phyloP scores from a whole-genome alignment of 2,329 filamentous ascomycete genomes.

The Thelonectria discophora region DNA sequence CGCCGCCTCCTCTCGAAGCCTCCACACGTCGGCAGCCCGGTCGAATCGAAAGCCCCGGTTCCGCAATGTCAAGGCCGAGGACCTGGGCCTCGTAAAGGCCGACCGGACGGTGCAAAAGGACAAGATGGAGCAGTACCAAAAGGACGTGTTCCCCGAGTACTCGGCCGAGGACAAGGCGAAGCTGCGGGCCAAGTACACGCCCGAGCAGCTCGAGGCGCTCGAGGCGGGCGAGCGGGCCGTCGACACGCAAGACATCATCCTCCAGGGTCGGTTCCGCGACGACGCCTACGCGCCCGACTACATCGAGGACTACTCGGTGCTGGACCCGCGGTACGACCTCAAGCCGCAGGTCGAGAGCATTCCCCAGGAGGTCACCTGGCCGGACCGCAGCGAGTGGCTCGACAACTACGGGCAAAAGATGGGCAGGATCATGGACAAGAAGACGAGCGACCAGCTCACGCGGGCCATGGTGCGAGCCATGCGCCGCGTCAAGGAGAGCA shows the following conservation, averaged over 20 bases:
- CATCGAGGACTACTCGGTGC: slow-evolving; percentile 81
- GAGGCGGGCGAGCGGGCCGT: slow-evolving; percentile 82
- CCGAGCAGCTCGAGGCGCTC: slow-evolving; percentile 83
- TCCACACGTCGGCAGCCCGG: slow-evolving; percentile 62
- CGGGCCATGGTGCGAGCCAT: slow-evolving; percentile 54
- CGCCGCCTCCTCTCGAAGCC: slow-evolving; percentile 50
- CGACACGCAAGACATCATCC: slow-evolving; percentile 75
- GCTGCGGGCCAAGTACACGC: slow-evolving; percentile 76
- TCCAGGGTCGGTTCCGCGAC: slow-evolving; percentile 74
- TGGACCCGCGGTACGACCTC: slow-evolving; percentile 82
- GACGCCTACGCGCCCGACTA: slow-evolving; percentile 80
- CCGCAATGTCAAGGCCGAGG: slow-evolving; percentile 60
- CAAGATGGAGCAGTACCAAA: slow-evolving; percentile 55
- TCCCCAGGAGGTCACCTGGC: slow-evolving; percentile 65
- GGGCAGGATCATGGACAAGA: slow-evolving; percentile 53
- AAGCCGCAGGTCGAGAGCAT: slow-evolving; percentile 60
- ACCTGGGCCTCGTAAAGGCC: slow-evolving; percentile 60
- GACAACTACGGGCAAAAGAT: slow-evolving; percentile 65
- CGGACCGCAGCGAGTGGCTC: slow-evolving; percentile 66
- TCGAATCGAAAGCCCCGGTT: slow-evolving; percentile 60
- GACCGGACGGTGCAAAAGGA: slow-evolving; percentile 48
- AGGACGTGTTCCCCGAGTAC: slow-evolving; percentile 69
- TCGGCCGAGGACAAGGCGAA: slow-evolving; percentile 69
- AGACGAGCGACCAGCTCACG: slow-evolving; percentile 54
- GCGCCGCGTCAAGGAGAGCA: slow-evolving; percentile 53